Percentiles rank a stretch among this genome's conserved stretches.
Evolutionary conservation across 108 stramenopile species (phyloP).

Genomic region (Stephanodiscus triporus): DNA sequence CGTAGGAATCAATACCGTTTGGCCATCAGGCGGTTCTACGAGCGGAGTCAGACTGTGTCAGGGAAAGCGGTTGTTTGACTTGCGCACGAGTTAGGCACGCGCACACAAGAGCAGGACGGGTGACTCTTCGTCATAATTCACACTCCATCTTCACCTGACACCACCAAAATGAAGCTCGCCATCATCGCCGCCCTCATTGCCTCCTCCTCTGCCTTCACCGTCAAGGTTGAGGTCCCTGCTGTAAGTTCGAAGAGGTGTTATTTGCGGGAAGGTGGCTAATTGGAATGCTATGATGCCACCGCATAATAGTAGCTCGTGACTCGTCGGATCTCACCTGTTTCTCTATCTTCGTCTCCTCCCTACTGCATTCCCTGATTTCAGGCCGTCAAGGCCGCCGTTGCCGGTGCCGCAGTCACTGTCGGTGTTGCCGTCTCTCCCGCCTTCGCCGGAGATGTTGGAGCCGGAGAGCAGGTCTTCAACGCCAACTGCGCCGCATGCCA

Average conservation of each 20-base stretch:
- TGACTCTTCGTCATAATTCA: too few relatives aligned
- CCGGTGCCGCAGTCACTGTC: conserved; percentile 70
- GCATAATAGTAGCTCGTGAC: conserved; percentile 14
- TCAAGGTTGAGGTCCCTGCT: conserved; percentile 49
- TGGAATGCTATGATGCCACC: not conserved
- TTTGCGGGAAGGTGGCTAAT: not conserved
- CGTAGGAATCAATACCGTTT: too few relatives aligned
- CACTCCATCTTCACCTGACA: not conserved
- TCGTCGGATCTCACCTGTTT: conserved; percentile 8
- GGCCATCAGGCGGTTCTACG: too few relatives aligned
- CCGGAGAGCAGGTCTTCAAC: conserved; percentile 89
- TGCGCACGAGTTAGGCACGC: too few relatives aligned
- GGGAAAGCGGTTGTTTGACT: too few relatives aligned
- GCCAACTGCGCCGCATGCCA: conserved; percentile 96
- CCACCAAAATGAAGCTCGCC: conserved; percentile 78
- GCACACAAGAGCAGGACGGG: too few relatives aligned
- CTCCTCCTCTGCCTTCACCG: conserved; percentile 75
- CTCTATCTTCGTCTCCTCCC: not conserved
- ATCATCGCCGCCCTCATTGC: conserved; percentile 76
- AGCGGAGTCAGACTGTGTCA: too few relatives aligned
- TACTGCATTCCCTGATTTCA: conserved; percentile 2
- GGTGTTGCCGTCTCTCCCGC: conserved; percentile 74
- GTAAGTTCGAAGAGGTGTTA: conserved; percentile 36
- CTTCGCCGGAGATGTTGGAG: conserved; percentile 84
- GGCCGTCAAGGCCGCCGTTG: conserved; percentile 65